These are phyloP conservation scores for Eustoma russellianum DNA, from an alignment of 257 asterid genomes.

Conservation along the genomic window DNA sequence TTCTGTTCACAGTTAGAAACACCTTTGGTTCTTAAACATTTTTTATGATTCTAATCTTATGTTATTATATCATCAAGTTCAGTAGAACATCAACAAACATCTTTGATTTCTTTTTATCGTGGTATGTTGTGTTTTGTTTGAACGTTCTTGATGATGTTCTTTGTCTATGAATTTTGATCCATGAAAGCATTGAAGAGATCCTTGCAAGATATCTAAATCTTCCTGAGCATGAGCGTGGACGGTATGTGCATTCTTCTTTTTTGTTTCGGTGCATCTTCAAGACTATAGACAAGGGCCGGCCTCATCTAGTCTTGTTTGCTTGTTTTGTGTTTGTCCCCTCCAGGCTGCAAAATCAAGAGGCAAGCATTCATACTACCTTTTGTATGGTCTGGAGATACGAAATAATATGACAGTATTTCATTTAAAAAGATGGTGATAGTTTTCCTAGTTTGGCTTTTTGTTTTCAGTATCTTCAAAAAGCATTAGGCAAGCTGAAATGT, in stretches of 20 bases:
- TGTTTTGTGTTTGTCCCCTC: conserved; percentile 2
- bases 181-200: conserved; percentile 63
- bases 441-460: neutral
- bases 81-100: neutral
- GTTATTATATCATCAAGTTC: neutral
- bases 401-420: too few species aligned
- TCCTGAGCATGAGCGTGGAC: conserved; percentile 83
- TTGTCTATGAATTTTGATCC: conserved; percentile 2
- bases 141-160: neutral
- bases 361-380: conserved; percentile 1
- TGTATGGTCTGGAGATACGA: neutral
- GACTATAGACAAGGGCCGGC: neutral
- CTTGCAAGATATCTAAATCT: conserved; percentile 61
- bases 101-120: neutral
- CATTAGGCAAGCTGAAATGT: conserved; percentile 64
- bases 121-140: too few species aligned
- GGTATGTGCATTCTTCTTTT: conserved; percentile 28
- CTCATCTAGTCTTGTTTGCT: neutral
- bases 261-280: neutral
- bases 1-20: too few species aligned
- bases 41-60: too few species aligned
- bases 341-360: conserved; percentile 95
- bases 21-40: too few species aligned
- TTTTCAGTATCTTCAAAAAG: conserved; percentile 62
- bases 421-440: too few species aligned